Conservation (phyloP, 2,329 filamentous ascomycete genomes). For the Gnomoniopsis smithogilvyi region DNA sequence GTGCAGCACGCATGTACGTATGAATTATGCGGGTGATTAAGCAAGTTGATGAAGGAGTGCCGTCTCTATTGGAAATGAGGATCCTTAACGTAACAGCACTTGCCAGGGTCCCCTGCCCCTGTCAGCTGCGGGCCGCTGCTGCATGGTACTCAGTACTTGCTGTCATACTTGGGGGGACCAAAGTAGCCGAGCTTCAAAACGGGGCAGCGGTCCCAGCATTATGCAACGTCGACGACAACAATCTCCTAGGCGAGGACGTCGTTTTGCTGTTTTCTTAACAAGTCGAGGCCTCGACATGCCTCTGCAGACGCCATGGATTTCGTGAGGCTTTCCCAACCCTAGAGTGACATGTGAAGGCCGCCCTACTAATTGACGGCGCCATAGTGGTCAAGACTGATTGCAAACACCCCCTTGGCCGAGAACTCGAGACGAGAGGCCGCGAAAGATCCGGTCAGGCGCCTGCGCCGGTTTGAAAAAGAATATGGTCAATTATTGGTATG, state of each 20-base stretch:
- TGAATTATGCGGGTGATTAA: too few relatives aligned
- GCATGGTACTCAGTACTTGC: too few relatives aligned
- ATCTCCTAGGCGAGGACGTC: not conserved
- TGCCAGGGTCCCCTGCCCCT: too few relatives aligned
- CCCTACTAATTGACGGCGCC: slow-evolving; percentile 12
- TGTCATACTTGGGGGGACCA: not conserved
- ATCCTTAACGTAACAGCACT: too few relatives aligned
- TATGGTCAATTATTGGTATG: slow-evolving; percentile 60
- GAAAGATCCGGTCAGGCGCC: slow-evolving; percentile 60
- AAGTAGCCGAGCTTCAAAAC: not conserved
- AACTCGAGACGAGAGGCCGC: slow-evolving; percentile 56
- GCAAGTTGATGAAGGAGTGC: too few relatives aligned
- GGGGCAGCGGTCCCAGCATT: not conserved
- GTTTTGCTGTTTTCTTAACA: not conserved
- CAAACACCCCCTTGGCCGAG: slow-evolving; percentile 56
- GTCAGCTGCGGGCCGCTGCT: too few relatives aligned
- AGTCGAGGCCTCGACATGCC: slow-evolving; percentile 17
- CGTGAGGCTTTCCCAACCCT: slow-evolving; percentile 6
- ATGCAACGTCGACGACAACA: slow-evolving; percentile 9
- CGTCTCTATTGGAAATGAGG: too few relatives aligned
- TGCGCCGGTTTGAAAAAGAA: slow-evolving; percentile 65
- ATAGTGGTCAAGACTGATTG: slow-evolving; percentile 67
- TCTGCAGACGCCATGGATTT: slow-evolving; percentile 19
- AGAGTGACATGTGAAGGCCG: not conserved
- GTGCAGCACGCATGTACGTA: too few relatives aligned